Percentiles rank a stretch among this genome's conserved stretches.
Conservation (phyloP, 352 stramenopile species). For the Phytopythium chamaehyphon region DNA sequence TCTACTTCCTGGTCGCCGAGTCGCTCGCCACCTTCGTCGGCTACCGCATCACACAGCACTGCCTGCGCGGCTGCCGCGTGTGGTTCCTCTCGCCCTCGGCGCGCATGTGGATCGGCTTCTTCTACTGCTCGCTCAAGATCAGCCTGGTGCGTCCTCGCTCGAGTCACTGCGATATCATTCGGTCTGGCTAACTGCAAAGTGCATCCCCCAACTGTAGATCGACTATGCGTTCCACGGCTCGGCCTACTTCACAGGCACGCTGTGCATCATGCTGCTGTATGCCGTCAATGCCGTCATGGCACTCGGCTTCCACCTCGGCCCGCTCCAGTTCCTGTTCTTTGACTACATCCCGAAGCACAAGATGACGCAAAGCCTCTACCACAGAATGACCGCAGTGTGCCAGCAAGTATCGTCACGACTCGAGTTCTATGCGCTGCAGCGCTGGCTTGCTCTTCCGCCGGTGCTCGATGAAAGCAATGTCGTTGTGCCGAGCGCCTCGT, state of each 20-base stretch:
- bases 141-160: conserved; percentile 51
- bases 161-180: too few relatives aligned
- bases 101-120: conserved; percentile 63
- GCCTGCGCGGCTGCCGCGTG: conserved; percentile 61
- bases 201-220: too few relatives aligned
- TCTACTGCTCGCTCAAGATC: conserved; percentile 79
- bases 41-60: conserved; percentile 80
- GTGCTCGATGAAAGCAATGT: conserved; percentile 7
- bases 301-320: conserved; percentile 75
- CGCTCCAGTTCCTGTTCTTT: conserved; percentile 77
- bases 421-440: conserved; percentile 56
- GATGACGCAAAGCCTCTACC: conserved; percentile 48
- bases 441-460: conserved; percentile 38
- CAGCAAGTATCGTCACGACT: conserved; percentile 33
- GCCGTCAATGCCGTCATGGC: conserved; percentile 59
- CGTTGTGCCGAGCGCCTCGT: conserved; percentile 2
- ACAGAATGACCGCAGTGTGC: conserved; percentile 30
- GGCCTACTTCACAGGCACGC: conserved; percentile 57
- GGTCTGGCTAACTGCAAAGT: too few relatives aligned
- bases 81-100: conserved; percentile 53
- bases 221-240: conserved; percentile 79
- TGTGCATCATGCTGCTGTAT: conserved; percentile 64
- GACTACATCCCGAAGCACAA: conserved; percentile 57
- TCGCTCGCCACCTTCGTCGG: conserved; percentile 70
- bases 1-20: conserved; percentile 79